Evolutionary conservation across 2,329 filamentous ascomycete genomes (phyloP).

Genomic region (Septoria petroselini): DNA sequence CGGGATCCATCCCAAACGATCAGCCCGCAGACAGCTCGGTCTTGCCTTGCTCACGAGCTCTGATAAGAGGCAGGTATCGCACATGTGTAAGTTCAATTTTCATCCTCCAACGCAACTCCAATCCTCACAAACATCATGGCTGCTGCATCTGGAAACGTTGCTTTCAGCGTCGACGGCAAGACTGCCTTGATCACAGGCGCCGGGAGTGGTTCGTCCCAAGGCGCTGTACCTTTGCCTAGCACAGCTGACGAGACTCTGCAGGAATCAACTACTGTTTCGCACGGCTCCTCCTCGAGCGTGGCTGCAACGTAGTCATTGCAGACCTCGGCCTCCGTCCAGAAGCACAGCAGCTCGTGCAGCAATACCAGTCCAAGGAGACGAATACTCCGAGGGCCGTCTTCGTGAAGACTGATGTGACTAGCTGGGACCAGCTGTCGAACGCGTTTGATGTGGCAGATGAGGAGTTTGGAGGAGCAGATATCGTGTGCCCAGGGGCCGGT

Average conservation of each 20-base stretch:
- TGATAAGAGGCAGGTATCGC: neutral
- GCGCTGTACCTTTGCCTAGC: neutral
- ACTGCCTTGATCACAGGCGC: conserved; percentile 50
- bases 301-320: conserved; percentile 50
- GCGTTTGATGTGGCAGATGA: conserved; percentile 51
- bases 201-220: conserved; percentile 38
- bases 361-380: conserved; percentile 33
- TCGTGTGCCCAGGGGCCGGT: conserved; percentile 51
- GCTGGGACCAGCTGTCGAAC: conserved; percentile 49
- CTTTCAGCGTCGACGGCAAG: conserved; percentile 45
- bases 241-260: conserved; percentile 25
- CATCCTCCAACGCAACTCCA: neutral
- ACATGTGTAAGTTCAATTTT: neutral
- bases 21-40: too few species aligned
- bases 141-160: conserved; percentile 21
- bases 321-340: conserved; percentile 49
- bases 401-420: conserved; percentile 48
- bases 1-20: too few species aligned
- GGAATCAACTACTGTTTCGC: conserved; percentile 51
- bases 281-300: conserved; percentile 43
- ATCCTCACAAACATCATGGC: conserved; percentile 22
- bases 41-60: too few species aligned
- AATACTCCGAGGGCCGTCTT: conserved; percentile 42
- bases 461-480: conserved; percentile 48
- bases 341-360: conserved; percentile 43